These are phyloP conservation scores for Triadica sebifera DNA, from an alignment of 345 rosid species.

Conservation along the genomic window DNA sequence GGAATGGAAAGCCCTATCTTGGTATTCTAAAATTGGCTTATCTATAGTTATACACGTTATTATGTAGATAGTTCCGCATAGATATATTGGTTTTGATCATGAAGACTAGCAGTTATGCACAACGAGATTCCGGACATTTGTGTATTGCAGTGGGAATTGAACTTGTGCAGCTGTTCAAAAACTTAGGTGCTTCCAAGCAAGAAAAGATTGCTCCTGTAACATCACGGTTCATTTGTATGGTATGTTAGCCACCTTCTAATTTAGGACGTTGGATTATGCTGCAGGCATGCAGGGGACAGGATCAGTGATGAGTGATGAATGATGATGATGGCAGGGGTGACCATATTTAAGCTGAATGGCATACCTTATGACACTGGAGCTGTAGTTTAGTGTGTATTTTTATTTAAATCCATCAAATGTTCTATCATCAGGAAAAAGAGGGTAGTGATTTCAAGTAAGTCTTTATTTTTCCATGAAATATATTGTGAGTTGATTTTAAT, in stretches of 20 bases:
- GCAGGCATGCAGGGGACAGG: slow-evolving; percentile 84
- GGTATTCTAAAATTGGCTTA: too few species aligned
- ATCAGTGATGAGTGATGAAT: too few species aligned
- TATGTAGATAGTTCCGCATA: neutral
- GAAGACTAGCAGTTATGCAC: too few species aligned
- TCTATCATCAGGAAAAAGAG: slow-evolving; percentile 15
- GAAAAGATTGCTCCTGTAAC: neutral
- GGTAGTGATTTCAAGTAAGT: slow-evolving; percentile 30
- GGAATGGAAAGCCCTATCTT: neutral
- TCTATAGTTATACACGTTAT: too few species aligned
- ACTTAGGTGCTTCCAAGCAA: neutral
- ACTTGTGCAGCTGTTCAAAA: neutral
- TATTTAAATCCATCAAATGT: slow-evolving; percentile 11
- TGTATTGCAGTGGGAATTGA: too few species aligned
- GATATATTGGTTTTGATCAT: neutral
- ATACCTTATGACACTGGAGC: slow-evolving; percentile 5
- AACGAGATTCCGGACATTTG: neutral
- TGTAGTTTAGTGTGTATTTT: slow-evolving; percentile 40
- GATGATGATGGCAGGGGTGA: slow-evolving; percentile 50
- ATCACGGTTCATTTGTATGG: neutral
- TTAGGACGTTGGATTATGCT: slow-evolving; percentile 17
- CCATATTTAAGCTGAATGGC: slow-evolving; percentile 38
- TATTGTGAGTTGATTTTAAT: slow-evolving; percentile 25
- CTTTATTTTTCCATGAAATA: slow-evolving; percentile 2
- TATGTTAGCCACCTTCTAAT: too few species aligned